Evolutionary conservation across 257 asterid species (phyloP).

Genomic region (Nyctanthes arbortristis): DNA sequence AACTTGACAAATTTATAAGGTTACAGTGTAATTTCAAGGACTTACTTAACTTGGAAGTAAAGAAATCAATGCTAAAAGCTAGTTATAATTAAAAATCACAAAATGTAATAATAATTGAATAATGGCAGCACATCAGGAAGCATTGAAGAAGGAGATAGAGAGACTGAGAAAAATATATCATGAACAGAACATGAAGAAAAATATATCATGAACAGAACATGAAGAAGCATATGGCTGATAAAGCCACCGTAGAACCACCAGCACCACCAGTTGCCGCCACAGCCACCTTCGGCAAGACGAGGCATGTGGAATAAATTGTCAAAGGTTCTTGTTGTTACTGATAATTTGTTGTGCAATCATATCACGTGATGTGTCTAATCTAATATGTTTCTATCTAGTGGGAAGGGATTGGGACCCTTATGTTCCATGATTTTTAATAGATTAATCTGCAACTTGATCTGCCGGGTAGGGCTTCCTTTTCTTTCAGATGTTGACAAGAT

Average conservation of each 20-base stretch:
- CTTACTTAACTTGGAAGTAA: constrained; percentile 11
- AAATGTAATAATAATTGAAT: background rate
- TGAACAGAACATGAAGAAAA: constrained; percentile 62
- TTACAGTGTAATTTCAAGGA: background rate
- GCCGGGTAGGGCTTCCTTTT: background rate
- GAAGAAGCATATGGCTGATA: constrained; percentile 43
- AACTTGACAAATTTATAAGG: background rate
- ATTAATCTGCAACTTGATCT: background rate
- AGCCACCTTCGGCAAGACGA: constrained; percentile 27
- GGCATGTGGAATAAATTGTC: constrained; percentile 25
- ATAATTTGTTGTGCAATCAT: constrained; percentile 24
- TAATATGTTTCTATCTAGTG: constrained; percentile 17
- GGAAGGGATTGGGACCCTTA: constrained; percentile 9
- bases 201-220: constrained; percentile 69
- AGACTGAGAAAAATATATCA: constrained; percentile 67
- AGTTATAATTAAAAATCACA: background rate
- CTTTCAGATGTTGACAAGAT: background rate
- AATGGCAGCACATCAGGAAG: constrained; percentile 82
- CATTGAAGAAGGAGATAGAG: constrained; percentile 83
- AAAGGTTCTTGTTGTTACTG: background rate
- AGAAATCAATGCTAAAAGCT: background rate
- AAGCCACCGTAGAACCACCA: constrained; percentile 17
- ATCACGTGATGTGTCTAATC: constrained; percentile 42
- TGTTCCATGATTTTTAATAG: constrained; percentile 12
- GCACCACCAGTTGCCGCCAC: constrained; percentile 25